Evolutionary conservation across 305 asterid species (phyloP).

Genomic region (Fraxinus floribunda): DNA sequence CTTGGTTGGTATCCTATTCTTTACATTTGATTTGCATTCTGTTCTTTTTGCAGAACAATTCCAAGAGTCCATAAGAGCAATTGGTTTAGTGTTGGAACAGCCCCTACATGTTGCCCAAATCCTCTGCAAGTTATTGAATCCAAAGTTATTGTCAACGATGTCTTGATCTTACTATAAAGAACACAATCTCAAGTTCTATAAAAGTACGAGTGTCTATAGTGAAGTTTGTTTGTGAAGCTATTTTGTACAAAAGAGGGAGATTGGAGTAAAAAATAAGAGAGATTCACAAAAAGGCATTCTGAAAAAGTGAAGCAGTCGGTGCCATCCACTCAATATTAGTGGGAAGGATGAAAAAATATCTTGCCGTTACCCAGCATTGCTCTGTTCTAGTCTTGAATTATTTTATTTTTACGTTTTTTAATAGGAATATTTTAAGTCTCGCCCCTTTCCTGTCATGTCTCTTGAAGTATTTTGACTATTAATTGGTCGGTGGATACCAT

Average conservation of each 20-base stretch:
- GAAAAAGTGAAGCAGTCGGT: background rate
- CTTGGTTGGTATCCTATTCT: slow-evolving; percentile 1
- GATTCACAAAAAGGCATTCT: background rate
- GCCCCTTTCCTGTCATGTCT: background rate
- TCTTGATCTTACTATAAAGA: slow-evolving; percentile 2
- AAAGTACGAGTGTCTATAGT: background rate
- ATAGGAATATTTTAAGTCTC: background rate
- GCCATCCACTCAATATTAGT: background rate
- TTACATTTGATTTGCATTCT: slow-evolving; percentile 16
- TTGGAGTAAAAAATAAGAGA: background rate
- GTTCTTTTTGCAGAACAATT: slow-evolving; percentile 42
- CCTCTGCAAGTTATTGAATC: slow-evolving; percentile 24
- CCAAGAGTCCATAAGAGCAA: slow-evolving; percentile 34
- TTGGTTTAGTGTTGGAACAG: slow-evolving; percentile 10
- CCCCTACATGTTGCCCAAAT: slow-evolving; percentile 4
- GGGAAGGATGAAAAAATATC: background rate
- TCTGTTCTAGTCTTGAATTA: background rate
- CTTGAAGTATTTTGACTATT: background rate
- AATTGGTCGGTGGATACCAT: background rate
- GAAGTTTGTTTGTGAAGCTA: background rate
- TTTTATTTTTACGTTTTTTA: background rate
- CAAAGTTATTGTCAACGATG: background rate
- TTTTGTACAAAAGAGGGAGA: background rate
- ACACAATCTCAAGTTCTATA: background rate
- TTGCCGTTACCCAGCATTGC: background rate